These are phyloP conservation scores for Epichloe bromicola DNA, from an alignment of 2,329 filamentous ascomycete species.

Conservation along the genomic window DNA sequence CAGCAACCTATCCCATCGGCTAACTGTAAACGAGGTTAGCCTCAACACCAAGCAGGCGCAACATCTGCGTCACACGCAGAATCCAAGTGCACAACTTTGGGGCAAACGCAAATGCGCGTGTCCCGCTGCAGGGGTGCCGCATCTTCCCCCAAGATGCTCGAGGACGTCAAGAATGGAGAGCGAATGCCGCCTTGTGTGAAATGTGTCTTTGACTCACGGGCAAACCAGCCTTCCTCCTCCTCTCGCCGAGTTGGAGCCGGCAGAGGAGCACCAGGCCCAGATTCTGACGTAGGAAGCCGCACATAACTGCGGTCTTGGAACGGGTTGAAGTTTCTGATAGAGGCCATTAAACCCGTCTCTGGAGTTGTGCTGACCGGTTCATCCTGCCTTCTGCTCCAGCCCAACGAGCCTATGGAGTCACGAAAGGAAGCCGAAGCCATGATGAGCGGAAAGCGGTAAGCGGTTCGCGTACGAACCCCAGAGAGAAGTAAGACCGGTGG, in stretches of 20 bases:
- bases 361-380: conserved; percentile 58
- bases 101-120: conserved; percentile 29
- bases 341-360: conserved; percentile 63
- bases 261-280: conserved; percentile 63
- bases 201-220: conserved; percentile 54
- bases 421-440: conserved; percentile 88
- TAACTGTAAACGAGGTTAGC: conserved; percentile 51
- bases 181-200: background rate
- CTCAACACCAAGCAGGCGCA: conserved; percentile 27
- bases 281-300: conserved; percentile 72
- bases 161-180: conserved; percentile 8
- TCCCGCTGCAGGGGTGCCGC: conserved; percentile 30
- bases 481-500: background rate
- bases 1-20: conserved; percentile 89
- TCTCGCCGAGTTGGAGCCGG: conserved; percentile 75
- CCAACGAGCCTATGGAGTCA: conserved; percentile 87
- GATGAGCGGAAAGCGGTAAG: conserved; percentile 2
- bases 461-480: background rate
- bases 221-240: conserved; percentile 92
- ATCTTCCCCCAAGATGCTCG: conserved; percentile 10
- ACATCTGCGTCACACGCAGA: conserved; percentile 29
- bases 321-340: conserved; percentile 74
- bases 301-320: conserved; percentile 82
- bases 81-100: conserved; percentile 17
- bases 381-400: conserved; percentile 84